Evolutionary conservation across 306 rosid genomes (phyloP), one percentile per base, ranked within the genome.

Genomic region (Abrus pulchellus): DNA sequence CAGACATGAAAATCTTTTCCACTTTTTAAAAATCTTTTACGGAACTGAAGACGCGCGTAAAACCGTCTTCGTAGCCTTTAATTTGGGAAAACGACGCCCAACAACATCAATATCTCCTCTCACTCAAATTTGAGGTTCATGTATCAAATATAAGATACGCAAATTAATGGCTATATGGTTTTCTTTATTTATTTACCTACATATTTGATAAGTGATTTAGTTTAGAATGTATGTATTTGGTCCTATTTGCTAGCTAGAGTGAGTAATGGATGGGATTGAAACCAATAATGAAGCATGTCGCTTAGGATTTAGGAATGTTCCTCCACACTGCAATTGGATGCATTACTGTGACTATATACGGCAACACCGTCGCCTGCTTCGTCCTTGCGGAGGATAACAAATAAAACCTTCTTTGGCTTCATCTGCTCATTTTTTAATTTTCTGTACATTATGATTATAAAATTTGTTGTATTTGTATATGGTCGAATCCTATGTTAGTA

Each of bases 1-100:
- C 75, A 85, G 86, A 82, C 88, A 85, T 53, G 54, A 71, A 85
- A 84, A 85, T 85, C 86, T 82, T 63, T 68, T 32, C 55, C 7
- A 76, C 69, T 41, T 72, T 50, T 77, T 36, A 40, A 79, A 74
- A 79, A 83, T 77, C 86, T 70, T 43, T 50, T 43, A 48, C 69
- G 28, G 36, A 81, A 62, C 70, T 12, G 59, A 30, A 44, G 68
- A n/a, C 6, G 38, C 60, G 68, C 60, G 53, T 14, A 67, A 79
- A n/a, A 36, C 67, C 49, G 1, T 68, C 2, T 55, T 61, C 52
- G 13, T 36, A 43, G 44, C 83, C 50, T 69, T 30, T 38, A 7
- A 73, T 33, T 9, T 14, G 7, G 70, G 49, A 82, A 82, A 82
- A 76, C 73, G 66, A 82, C 85, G 1, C 60, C 6, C 38, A 78